Percentiles rank a stretch among this genome's conserved stretches.
Evolutionary conservation across 2,329 filamentous ascomycete genomes (phyloP).

Genomic region (Colletotrichum spaethianum): DNA sequence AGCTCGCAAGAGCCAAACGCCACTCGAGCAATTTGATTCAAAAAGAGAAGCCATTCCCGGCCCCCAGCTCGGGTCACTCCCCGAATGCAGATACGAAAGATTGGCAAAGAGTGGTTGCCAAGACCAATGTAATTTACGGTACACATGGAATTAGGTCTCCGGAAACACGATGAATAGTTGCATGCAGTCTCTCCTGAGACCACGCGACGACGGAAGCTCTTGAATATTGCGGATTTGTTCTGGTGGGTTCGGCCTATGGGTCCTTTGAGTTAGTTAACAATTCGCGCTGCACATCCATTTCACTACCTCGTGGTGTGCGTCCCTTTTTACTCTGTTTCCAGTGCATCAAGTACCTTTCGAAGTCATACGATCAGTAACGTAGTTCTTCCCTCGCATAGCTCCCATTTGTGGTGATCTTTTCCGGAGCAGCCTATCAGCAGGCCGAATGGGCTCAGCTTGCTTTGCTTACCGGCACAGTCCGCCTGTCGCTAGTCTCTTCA

Average conservation of each 20-base stretch:
- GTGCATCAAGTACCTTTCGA: no score
- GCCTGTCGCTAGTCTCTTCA: no score
- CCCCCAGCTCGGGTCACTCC: neutral
- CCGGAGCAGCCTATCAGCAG: no score
- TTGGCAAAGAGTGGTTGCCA: neutral
- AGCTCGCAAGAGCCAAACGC: neutral
- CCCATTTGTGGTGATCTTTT: no score
- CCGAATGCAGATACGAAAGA: neutral
- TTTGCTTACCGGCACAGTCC: no score
- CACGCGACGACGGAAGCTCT: neutral
- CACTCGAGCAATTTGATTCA: neutral
- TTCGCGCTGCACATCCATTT: neutral
- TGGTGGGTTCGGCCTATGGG: no score
- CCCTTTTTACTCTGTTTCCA: no score
- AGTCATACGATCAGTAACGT: no score
- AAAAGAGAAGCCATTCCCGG: neutral
- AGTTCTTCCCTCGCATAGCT: no score
- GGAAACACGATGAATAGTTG: neutral
- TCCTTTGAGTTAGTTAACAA: neutral
- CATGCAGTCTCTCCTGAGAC: neutral
- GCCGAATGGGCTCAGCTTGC: no score
- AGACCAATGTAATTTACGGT: neutral
- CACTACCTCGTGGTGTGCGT: no score
- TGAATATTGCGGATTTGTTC: no score
- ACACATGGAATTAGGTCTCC: neutral